These are phyloP conservation scores for Lunularia cruciata DNA, from an alignment of 225 moss, liverwort and hornwort species.

Conservation along the genomic window DNA sequence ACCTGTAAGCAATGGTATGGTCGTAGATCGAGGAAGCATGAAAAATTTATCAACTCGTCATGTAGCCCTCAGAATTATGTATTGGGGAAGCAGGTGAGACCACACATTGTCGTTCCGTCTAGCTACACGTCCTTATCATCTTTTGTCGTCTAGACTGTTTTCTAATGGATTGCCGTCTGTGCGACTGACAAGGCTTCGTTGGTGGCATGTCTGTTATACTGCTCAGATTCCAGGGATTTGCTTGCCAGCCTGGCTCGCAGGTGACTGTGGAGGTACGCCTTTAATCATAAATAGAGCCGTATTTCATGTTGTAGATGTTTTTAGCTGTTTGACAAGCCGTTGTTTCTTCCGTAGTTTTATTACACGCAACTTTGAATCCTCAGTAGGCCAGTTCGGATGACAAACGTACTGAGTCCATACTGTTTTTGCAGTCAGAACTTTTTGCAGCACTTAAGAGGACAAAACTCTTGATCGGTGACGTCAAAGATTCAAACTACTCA, in stretches of 20 bases:
- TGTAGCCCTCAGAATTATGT: conserved; percentile 82
- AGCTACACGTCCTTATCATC: neutral
- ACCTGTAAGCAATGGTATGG: too few relatives aligned
- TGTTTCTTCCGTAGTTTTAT: neutral
- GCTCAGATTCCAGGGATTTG: conserved; percentile 72
- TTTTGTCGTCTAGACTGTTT: neutral
- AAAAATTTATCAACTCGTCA: conserved; percentile 48
- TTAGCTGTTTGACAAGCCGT: neutral
- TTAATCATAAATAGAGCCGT: too few relatives aligned
- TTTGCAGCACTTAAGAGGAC: conserved; percentile 86
- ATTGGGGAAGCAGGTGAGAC: conserved; percentile 73
- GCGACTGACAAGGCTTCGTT: neutral
- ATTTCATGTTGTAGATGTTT: too few relatives aligned
- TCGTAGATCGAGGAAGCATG: conserved; percentile 18
- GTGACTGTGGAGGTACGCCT: conserved; percentile 76
- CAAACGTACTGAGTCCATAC: too few relatives aligned
- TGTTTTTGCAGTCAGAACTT: conserved; percentile 63
- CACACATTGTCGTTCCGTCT: too few relatives aligned
- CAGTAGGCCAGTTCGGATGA: neutral
- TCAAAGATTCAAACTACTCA: conserved; percentile 67
- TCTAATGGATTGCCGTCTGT: neutral
- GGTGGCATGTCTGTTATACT: neutral
- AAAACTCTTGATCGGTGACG: conserved; percentile 61
- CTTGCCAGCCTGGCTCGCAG: conserved; percentile 65
- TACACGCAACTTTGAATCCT: neutral